Conservation (phyloP, 2,329 filamentous ascomycete genomes). For the Fusarium sp. region DNA sequence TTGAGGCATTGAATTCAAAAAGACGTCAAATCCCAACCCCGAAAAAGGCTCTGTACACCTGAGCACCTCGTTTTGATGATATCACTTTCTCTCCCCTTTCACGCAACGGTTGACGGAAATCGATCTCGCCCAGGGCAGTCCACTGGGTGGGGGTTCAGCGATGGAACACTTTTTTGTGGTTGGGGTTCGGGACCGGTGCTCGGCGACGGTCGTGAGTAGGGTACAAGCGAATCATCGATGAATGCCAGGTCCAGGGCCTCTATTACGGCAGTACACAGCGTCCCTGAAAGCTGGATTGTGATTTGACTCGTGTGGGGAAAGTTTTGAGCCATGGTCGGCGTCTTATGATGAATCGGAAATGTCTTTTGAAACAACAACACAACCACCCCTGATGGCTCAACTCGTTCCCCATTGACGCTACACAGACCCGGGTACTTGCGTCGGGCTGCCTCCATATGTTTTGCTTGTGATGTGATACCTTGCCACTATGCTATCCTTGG, state of each 20-base stretch:
- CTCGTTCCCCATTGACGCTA: conserved; percentile 19
- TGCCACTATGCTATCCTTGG: conserved; percentile 1
- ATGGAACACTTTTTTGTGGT: conserved; percentile 47
- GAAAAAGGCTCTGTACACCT: conserved; percentile 46
- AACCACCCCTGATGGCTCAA: conserved; percentile 28
- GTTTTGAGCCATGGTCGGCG: conserved; percentile 51
- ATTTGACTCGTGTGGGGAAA: conserved; percentile 50
- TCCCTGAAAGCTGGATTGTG: conserved; percentile 49
- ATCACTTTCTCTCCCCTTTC: conserved; percentile 36
- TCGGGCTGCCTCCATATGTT: conserved; percentile 26
- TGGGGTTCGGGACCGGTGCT: conserved; percentile 42
- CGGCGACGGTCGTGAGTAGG: conserved; percentile 45
- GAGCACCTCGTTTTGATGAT: conserved; percentile 47
- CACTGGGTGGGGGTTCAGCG: conserved; percentile 47
- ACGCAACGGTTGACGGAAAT: conserved; percentile 44
- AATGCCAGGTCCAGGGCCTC: conserved; percentile 50
- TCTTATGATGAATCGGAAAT: conserved; percentile 52
- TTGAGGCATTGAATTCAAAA: conserved; percentile 70
- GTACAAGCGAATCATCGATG: conserved; percentile 52
- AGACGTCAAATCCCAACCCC: conserved; percentile 60
- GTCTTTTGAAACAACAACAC: conserved; percentile 48
- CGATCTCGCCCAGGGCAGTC: conserved; percentile 46
- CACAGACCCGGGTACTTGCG: conserved; percentile 12
- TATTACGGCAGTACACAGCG: conserved; percentile 50
- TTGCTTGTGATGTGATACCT: conserved; percentile 14